Conservation (phyloP, 2,329 filamentous ascomycete genomes). For the Anthostomella pinea region DNA sequence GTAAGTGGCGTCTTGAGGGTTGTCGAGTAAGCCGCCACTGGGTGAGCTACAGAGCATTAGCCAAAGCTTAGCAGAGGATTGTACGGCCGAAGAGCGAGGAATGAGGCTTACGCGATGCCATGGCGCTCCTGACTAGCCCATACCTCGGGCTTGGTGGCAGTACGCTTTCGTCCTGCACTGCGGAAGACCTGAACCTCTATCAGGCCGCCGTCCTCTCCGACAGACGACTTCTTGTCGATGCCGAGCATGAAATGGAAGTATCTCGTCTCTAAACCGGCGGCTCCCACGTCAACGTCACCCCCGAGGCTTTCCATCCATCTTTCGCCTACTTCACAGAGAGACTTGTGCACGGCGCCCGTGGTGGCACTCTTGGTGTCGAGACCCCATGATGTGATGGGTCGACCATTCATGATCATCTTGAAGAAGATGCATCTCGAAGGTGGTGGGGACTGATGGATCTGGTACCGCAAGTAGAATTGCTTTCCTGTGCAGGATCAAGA, state of each 20-base stretch:
- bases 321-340: slow-evolving; percentile 47
- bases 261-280: slow-evolving; percentile 45
- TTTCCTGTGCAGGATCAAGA: slow-evolving; percentile 35
- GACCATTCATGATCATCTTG: slow-evolving; percentile 54
- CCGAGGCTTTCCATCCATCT: slow-evolving; percentile 40
- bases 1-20: slow-evolving; percentile 47
- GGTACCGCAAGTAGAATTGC: slow-evolving; percentile 53
- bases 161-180: slow-evolving; percentile 45
- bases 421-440: slow-evolving; percentile 48
- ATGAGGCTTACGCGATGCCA: slow-evolving; percentile 48
- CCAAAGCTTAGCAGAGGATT: slow-evolving; percentile 6
- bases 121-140: slow-evolving; percentile 48
- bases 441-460: slow-evolving; percentile 34
- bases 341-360: slow-evolving; percentile 41
- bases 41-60: slow-evolving; percentile 40
- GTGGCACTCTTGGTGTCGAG: slow-evolving; percentile 36
- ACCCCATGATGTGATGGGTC: slow-evolving; percentile 51
- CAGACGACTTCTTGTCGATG: slow-evolving; percentile 33
- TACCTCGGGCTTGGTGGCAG: slow-evolving; percentile 39
- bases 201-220: slow-evolving; percentile 52
- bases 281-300: slow-evolving; percentile 29
- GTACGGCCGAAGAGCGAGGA: too few species aligned
- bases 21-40: slow-evolving; percentile 51
- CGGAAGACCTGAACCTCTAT: slow-evolving; percentile 54
- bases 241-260: slow-evolving; percentile 48